Conservation (phyloP, 1,284 basidiomycete species). For the Ustilago cynodontis region DNA sequence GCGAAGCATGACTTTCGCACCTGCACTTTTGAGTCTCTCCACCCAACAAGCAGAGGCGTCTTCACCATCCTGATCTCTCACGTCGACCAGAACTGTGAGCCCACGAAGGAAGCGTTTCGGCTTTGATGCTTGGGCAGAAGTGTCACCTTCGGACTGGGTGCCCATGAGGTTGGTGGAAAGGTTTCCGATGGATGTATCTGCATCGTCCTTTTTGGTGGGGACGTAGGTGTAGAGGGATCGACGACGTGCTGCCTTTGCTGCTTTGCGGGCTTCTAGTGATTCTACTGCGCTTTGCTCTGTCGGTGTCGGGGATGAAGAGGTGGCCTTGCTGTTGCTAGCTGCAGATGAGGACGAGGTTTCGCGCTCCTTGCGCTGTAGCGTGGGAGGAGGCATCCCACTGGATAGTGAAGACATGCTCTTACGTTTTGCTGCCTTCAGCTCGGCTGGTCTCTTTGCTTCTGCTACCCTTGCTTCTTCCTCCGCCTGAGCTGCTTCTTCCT, state of each 20-base stretch:
- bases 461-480: constrained; percentile 32
- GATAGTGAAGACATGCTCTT: constrained; percentile 43
- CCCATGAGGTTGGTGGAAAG: constrained; percentile 26
- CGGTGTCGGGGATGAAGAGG: background rate
- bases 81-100: constrained; percentile 60
- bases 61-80: constrained; percentile 61
- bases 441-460: constrained; percentile 39
- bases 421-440: constrained; percentile 43
- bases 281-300: constrained; percentile 13
- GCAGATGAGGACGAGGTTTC: constrained; percentile 12
- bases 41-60: constrained; percentile 59
- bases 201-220: constrained; percentile 43
- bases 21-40: constrained; percentile 55
- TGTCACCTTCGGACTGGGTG: constrained; percentile 16
- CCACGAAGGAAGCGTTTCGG: constrained; percentile 49
- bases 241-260: constrained; percentile 48
- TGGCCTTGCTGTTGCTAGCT: background rate
- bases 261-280: constrained; percentile 35
- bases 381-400: constrained; percentile 43
- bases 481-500: constrained; percentile 32
- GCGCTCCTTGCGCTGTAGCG: constrained; percentile 16
- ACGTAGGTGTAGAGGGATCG: constrained; percentile 52
- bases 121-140: constrained; percentile 2
- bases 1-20: constrained; percentile 58
- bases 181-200: constrained; percentile 42